phyloP scores from a whole-genome alignment of 2,329 filamentous ascomycete genomes.

The Penicillium thymicola region DNA sequence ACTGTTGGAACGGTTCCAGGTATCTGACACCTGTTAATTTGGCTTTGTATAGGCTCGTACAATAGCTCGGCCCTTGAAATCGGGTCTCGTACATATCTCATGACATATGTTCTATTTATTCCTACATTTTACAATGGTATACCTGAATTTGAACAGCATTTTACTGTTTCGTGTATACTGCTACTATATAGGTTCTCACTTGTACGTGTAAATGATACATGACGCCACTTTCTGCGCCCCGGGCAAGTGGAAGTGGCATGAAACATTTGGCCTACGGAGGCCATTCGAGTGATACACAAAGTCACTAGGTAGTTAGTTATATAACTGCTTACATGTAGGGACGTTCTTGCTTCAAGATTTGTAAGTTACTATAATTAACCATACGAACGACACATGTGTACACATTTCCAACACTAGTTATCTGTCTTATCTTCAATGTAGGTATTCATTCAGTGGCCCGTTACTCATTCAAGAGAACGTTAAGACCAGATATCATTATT shows the following conservation, averaged over 20 bases:
- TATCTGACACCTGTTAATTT: neutral
- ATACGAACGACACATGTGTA: neutral
- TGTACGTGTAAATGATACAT: no score
- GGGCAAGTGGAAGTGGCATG: neutral
- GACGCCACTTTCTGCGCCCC: neutral
- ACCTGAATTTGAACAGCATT: neutral
- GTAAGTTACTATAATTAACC: neutral
- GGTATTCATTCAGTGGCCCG: constrained; percentile 2
- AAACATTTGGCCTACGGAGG: no score
- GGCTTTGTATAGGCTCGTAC: neutral
- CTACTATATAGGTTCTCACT: neutral
- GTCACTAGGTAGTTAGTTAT: neutral
- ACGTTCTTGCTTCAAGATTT: neutral
- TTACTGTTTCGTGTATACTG: neutral
- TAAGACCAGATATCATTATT: constrained; percentile 11
- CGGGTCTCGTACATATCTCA: neutral
- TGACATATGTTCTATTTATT: neutral
- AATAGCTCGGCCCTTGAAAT: neutral
- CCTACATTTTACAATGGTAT: neutral
- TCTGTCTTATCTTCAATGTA: neutral
- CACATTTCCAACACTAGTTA: neutral
- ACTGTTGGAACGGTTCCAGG: neutral
- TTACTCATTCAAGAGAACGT: constrained; percentile 11
- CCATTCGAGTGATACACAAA: neutral
- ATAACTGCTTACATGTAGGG: neutral